A percentile compares a stretch with the other conserved stretches of the same genome.
These are phyloP conservation scores for Mycothermus thermophilus DNA, from an alignment of 495 filamentous ascomycete species.

Conservation along the genomic window DNA sequence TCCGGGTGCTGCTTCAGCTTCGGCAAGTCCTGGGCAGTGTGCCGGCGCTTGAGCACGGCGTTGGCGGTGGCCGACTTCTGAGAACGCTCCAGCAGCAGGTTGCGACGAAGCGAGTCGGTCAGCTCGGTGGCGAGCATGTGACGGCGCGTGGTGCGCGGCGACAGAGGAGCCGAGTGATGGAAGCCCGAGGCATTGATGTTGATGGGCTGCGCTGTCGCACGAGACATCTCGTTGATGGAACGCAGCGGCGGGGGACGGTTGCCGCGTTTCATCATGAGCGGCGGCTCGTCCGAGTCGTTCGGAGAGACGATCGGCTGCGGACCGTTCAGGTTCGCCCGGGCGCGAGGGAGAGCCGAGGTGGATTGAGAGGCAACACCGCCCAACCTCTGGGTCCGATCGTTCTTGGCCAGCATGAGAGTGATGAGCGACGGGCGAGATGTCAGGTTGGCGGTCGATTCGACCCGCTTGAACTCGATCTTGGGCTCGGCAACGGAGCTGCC, in stretches of 20 bases:
- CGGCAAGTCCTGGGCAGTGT: constrained; percentile 80
- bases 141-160: constrained; percentile 80
- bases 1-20: constrained; percentile 69
- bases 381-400: constrained; percentile 48
- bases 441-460: constrained; percentile 77
- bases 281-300: constrained; percentile 50
- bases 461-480: constrained; percentile 66
- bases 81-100: constrained; percentile 25
- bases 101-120: constrained; percentile 29
- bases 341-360: constrained; percentile 61
- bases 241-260: constrained; percentile 29
- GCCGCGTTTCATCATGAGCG: constrained; percentile 44
- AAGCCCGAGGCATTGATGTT: constrained; percentile 54
- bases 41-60: constrained; percentile 78
- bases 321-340: constrained; percentile 57
- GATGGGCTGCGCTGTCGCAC: constrained; percentile 66
- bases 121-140: constrained; percentile 96
- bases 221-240: constrained; percentile 53
- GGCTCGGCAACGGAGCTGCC: constrained; percentile 70
- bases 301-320: constrained; percentile 63
- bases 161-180: constrained; percentile 54
- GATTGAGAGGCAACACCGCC: constrained; percentile 60
- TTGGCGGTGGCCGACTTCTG: constrained; percentile 72
- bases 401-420: constrained; percentile 69
- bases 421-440: constrained; percentile 78